Conservation (phyloP, 1,284 basidiomycete species). For the Laetiporus sulphureus region DNA sequence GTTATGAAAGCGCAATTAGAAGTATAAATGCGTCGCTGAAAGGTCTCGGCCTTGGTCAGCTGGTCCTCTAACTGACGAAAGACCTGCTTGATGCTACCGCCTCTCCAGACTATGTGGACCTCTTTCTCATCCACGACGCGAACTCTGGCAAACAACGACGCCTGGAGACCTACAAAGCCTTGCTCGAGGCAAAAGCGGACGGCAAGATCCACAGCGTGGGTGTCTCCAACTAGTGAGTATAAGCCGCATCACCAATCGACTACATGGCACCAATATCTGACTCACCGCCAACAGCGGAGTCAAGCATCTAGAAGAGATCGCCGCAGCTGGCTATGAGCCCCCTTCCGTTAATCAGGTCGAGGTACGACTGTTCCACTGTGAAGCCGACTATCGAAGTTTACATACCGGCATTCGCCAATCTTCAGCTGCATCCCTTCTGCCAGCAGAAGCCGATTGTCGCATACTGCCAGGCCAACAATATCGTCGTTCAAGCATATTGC, state of each 20-base stretch:
- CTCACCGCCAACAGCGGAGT: conserved; percentile 43
- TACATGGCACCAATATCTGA: neutral
- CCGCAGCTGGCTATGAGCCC: conserved; percentile 45
- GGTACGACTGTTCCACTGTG: conserved; percentile 26
- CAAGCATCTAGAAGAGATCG: conserved; percentile 75
- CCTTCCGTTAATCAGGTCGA: conserved; percentile 86
- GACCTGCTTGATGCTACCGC: neutral
- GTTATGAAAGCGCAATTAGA: neutral
- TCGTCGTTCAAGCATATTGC: conserved; percentile 65
- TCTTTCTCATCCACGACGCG: conserved; percentile 56
- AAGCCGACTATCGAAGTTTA: neutral
- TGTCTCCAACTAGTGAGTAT: conserved; percentile 67
- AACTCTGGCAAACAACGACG: conserved; percentile 34
- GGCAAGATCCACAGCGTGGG: conserved; percentile 52
- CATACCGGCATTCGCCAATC: neutral
- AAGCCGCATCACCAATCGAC: neutral
- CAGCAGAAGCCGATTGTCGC: conserved; percentile 55
- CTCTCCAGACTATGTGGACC: conserved; percentile 44
- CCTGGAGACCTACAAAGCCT: conserved; percentile 37
- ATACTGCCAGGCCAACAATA: conserved; percentile 62
- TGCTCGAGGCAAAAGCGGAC: conserved; percentile 37
- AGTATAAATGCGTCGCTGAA: neutral
- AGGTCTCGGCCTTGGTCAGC: neutral
- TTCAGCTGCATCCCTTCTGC: conserved; percentile 76
- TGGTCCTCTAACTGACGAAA: neutral